These are phyloP conservation scores for Kwoniella newhampshirensis DNA, from an alignment of 768 basidiomycete genomes.

Conservation along the genomic window DNA sequence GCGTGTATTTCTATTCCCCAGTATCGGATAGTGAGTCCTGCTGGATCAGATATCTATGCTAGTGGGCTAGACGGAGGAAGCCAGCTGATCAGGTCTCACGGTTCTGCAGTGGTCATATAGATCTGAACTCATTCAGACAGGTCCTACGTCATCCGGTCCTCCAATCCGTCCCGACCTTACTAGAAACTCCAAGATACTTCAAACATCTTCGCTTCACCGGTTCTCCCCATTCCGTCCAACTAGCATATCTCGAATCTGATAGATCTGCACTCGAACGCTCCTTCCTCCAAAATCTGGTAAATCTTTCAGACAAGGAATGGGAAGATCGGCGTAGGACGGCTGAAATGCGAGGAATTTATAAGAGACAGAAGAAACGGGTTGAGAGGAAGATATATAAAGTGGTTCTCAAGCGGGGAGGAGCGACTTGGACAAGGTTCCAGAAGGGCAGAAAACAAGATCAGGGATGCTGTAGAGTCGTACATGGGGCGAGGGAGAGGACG, in stretches of 20 bases:
- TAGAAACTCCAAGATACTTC: conserved; percentile 19
- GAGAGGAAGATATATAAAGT: conserved; percentile 15
- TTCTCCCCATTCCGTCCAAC: not conserved
- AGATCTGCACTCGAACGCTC: not conserved
- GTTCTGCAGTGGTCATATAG: conserved; percentile 11
- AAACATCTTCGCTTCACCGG: conserved; percentile 2
- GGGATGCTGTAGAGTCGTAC: not conserved
- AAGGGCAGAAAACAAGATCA: not conserved
- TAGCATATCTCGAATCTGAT: conserved; percentile 3
- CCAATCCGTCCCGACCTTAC: conserved; percentile 6
- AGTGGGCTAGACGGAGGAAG: no score
- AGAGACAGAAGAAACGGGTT: conserved; percentile 7
- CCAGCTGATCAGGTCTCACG: not conserved
- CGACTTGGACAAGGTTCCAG: not conserved
- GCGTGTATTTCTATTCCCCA: not conserved
- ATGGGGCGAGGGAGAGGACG: not conserved
- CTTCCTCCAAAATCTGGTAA: conserved; percentile 3
- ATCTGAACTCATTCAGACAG: conserved; percentile 2
- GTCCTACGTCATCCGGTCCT: conserved; percentile 21
- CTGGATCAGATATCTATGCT: no score
- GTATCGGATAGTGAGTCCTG: conserved; percentile 23
- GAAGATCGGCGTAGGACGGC: not conserved
- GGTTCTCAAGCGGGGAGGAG: conserved; percentile 1
- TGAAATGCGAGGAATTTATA: conserved; percentile 1
- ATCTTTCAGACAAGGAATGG: conserved; percentile 7